These are phyloP conservation scores for Cercophora samala DNA, from an alignment of 495 filamentous ascomycete species.

Conservation along the genomic window DNA sequence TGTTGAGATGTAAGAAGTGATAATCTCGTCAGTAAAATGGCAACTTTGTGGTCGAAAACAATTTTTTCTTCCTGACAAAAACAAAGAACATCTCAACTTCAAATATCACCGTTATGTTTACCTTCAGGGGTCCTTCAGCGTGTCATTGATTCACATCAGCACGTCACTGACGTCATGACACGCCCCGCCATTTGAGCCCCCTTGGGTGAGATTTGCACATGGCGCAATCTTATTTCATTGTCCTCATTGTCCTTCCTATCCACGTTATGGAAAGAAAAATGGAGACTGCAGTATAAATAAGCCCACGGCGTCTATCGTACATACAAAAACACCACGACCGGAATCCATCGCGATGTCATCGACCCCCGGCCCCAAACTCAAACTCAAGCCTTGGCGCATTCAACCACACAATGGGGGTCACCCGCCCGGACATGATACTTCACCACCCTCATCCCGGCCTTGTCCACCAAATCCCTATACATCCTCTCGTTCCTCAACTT, in stretches of 20 bases:
- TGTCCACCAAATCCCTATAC: conserved; percentile 16
- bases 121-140: background rate
- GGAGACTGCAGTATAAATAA: too few relatives aligned
- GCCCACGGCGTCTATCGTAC: too few relatives aligned
- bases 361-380: background rate
- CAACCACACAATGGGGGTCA: conserved; percentile 25
- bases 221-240: background rate
- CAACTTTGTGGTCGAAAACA: background rate
- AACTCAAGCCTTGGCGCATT: conserved; percentile 23
- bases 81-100: background rate
- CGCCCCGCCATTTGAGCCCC: background rate
- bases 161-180: conserved; percentile 1
- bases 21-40: background rate
- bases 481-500: conserved; percentile 31
- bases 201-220: too few relatives aligned
- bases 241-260: background rate
- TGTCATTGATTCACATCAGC: background rate
- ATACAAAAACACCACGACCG: background rate
- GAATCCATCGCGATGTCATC: background rate
- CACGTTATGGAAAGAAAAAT: too few relatives aligned
- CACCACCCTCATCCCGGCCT: conserved; percentile 27
- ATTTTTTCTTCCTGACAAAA: too few relatives aligned
- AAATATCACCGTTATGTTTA: background rate
- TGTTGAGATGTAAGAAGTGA: background rate
- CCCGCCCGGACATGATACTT: conserved; percentile 21